Percentiles rank a stretch among this genome's conserved stretches.
phyloP scores from a whole-genome alignment of 169 alveolate genomes.

The Eimeria tenella region DNA sequence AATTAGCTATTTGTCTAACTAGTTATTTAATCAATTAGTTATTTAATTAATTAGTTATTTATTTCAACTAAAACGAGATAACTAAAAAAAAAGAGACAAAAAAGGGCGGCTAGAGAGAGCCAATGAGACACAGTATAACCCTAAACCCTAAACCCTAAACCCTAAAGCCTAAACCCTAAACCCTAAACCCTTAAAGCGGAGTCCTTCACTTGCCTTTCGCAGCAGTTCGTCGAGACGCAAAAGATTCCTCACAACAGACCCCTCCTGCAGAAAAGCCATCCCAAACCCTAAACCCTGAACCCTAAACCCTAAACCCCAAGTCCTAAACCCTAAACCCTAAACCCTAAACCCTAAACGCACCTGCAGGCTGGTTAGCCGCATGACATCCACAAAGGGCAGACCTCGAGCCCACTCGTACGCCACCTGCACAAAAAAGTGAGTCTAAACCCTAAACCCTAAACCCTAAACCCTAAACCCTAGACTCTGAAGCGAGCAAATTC shows the following conservation, averaged over 20 bases:
- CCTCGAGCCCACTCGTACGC: constrained; percentile 81
- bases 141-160: not conserved
- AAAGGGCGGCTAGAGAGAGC: not conserved
- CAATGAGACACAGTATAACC: not conserved
- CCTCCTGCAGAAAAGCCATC: constrained; percentile 89
- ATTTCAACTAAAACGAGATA: not conserved
- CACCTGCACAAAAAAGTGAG: constrained; percentile 12
- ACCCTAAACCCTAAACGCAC: constrained; percentile 16
- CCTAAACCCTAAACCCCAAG: not conserved
- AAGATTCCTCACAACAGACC: constrained; percentile 95
- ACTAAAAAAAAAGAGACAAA: not conserved
- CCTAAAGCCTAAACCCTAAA: not conserved
- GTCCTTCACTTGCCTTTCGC: constrained; percentile 69
- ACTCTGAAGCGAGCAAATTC: not conserved
- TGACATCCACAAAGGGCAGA: constrained; percentile 59
- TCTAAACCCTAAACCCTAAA: not conserved
- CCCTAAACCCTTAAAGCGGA: not conserved
- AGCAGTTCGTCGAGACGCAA: constrained; percentile 93
- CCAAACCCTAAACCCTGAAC: constrained; percentile 14
- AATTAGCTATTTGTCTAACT: not conserved
- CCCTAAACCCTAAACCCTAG: not conserved
- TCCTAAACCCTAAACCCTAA: not conserved
- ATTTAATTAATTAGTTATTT: no score
- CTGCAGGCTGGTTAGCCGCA: constrained; percentile 69
- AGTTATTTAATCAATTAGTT: no score